Base-by-base conservation (phyloP, 352 stramenopile genomes). In the Phytophthora niederhauseri region DNA sequence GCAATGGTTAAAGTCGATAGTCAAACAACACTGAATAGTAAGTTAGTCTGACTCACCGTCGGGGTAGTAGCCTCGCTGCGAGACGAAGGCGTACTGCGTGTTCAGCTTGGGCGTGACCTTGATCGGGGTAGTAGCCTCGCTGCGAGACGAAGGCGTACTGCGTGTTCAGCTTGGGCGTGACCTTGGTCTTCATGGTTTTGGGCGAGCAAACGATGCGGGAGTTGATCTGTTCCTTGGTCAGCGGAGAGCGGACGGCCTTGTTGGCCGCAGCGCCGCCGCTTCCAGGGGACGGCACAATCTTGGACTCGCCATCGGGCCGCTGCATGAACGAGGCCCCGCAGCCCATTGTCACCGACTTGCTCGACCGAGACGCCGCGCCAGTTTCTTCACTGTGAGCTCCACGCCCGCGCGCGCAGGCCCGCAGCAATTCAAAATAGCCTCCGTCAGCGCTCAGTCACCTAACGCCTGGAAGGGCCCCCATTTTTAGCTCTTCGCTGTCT, bases 111-210 rank as follows among this genome's bases (percentile, higher is more conserved):
- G 52, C 2, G 83, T 90, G 58, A 95, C 74, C 64, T 87, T 90
- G 24, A 61, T 98, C 92, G 6, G 95, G 95, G 80, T 99, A 98
- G 66, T 98, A 98, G 14, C 96, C 96, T 34, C 93, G 81, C 71
- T 98, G 96, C 28, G 91, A 98, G n/a, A 97, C 84, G 61, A 95
- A 97, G 6, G 93, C 91, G 75, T 98, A 98, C 72, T 96, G 77
- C 30, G 97, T 80, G 17, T 61, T 67, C 20, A 95, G 76, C 15
- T 84, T 81, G 57, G 89, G 52, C 2, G 83, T 90, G 58, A 95
- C 74, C 64, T 87, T 90, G 24, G 74, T 58, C 51, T 73, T 84
- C 45, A 90, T 76, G 26, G 84, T 68, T 69, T 92, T 90, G 41
- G 85, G 76, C 34, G 87, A 95, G 57, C 87, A 91, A 58, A 95